Conservation (phyloP, 2,329 filamentous ascomycete genomes). For the Metarhizium robertsii region DNA sequence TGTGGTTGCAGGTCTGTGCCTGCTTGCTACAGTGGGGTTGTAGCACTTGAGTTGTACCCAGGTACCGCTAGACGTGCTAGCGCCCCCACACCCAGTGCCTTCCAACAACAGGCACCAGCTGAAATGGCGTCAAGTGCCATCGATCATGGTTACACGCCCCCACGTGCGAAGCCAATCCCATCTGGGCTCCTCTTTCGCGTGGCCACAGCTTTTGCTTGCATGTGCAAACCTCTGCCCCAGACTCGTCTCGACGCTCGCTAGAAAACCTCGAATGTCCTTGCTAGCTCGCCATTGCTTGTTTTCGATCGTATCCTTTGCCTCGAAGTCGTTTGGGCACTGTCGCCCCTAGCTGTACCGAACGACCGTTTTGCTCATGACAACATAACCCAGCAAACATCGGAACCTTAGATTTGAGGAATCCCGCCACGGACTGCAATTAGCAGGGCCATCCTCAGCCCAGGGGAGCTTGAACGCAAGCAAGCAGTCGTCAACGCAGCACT, state of each 20-base stretch:
- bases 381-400: conserved; percentile 22
- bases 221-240: conserved; percentile 6
- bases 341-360: conserved; percentile 20
- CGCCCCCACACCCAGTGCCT: too few relatives aligned
- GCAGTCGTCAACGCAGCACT: conserved; percentile 16
- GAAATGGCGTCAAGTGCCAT: too few relatives aligned
- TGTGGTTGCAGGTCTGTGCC: too few relatives aligned
- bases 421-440: conserved; percentile 33
- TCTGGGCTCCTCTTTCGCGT: too few relatives aligned
- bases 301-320: conserved; percentile 13
- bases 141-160: too few relatives aligned
- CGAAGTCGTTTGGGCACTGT: conserved; percentile 15
- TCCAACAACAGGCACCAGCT: too few relatives aligned
- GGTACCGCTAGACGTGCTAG: too few relatives aligned
- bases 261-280: conserved; percentile 17
- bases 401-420: conserved; percentile 12
- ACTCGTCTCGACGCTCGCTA: conserved; percentile 14
- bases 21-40: too few relatives aligned
- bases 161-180: too few relatives aligned
- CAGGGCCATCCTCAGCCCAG: conserved; percentile 21
- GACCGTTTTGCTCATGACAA: conserved; percentile 20
- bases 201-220: neutral
- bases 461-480: conserved; percentile 23
- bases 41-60: too few relatives aligned
- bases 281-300: conserved; percentile 18